These are phyloP conservation scores for Lachnellula hyalina DNA, from an alignment of 2,329 filamentous ascomycete species.

Conservation along the genomic window DNA sequence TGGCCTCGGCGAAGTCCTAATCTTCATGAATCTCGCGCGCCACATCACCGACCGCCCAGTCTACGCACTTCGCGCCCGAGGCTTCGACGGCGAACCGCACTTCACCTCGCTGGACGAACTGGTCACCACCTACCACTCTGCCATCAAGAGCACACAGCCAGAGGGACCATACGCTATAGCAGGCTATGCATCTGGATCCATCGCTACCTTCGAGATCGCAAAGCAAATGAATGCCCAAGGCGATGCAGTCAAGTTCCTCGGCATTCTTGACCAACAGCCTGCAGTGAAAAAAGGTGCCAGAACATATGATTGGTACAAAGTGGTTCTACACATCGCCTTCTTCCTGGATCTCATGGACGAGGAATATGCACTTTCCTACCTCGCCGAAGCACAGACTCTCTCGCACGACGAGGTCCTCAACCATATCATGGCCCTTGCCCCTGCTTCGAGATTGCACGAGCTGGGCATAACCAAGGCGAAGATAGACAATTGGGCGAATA, in stretches of 20 bases:
- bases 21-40: conserved; percentile 36
- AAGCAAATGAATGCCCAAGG: conserved; percentile 39
- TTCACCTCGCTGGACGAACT: conserved; percentile 38
- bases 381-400: conserved; percentile 28
- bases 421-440: conserved; percentile 20
- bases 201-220: conserved; percentile 45
- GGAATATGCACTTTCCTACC: conserved; percentile 35
- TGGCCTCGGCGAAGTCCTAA: conserved; percentile 38
- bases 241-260: conserved; percentile 40
- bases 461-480: conserved; percentile 27
- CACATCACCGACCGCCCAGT: conserved; percentile 40
- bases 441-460: conserved; percentile 27
- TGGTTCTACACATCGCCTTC: conserved; percentile 32
- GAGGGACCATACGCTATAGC: conserved; percentile 46
- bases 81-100: conserved; percentile 33
- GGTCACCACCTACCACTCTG: conserved; percentile 35
- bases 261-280: conserved; percentile 43
- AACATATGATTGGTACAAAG: conserved; percentile 32
- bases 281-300: conserved; percentile 35
- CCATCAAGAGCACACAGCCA: conserved; percentile 41
- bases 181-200: conserved; percentile 46
- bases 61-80: conserved; percentile 39
- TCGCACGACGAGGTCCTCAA: conserved; percentile 20
- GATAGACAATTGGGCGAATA: conserved; percentile 33
- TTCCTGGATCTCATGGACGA: conserved; percentile 36